Evolutionary conservation across 108 stramenopile species (phyloP).

Genomic region (Cyclotella kingstonii): DNA sequence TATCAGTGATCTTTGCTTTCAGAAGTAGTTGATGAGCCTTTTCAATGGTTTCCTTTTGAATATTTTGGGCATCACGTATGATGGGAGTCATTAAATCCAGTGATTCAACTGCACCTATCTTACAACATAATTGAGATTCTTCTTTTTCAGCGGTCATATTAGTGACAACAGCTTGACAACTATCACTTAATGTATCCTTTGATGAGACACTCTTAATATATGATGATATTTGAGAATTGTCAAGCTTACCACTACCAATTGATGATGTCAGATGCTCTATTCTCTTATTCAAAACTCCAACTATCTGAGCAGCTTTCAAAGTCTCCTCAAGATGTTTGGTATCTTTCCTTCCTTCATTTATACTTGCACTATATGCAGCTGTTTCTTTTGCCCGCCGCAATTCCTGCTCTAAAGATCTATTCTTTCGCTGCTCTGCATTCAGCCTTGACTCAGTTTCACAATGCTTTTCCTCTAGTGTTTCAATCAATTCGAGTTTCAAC

Average conservation of each 20-base stretch:
- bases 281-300: not conserved
- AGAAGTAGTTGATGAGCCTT: constrained; percentile 5
- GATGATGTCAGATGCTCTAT: not conserved
- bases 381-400: not conserved
- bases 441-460: not conserved
- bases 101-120: constrained; percentile 2
- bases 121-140: not conserved
- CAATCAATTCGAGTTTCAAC: not conserved
- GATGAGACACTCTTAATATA: not conserved
- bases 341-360: not conserved
- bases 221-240: not conserved
- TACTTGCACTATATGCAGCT: not conserved
- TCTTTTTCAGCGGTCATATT: not conserved
- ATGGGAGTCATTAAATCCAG: constrained; percentile 11
- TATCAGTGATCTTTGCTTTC: not conserved
- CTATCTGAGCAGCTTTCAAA: constrained; percentile 9
- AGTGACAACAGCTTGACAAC: not conserved
- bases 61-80: constrained; percentile 7
- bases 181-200: not conserved
- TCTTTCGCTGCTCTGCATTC: not conserved
- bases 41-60: constrained; percentile 13
- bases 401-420: not conserved
- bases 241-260: not conserved
- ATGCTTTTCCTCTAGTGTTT: not conserved
- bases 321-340: not conserved